These are phyloP conservation scores for Pichia sp. DNA, from an alignment of 1,139 yeast genomes.

Conservation along the genomic window DNA sequence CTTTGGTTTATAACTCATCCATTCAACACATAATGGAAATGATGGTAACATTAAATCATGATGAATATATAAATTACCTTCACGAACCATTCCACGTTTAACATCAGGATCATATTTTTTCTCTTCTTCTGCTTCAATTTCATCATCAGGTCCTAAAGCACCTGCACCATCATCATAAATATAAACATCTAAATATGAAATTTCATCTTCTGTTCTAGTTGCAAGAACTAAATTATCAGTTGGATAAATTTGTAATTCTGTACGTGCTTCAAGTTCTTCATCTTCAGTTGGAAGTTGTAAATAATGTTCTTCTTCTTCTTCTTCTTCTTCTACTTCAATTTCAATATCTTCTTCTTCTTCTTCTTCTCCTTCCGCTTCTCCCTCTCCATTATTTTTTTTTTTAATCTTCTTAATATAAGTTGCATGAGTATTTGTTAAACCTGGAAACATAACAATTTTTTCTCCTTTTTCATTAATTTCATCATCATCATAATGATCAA, in stretches of 20 bases:
- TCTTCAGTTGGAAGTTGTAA: slow-evolving; percentile 65
- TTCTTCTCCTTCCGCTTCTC: too few relatives aligned
- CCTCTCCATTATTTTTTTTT: slow-evolving; percentile 35
- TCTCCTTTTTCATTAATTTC: slow-evolving; percentile 44
- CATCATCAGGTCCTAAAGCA: slow-evolving; percentile 48
- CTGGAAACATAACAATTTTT: slow-evolving; percentile 64
- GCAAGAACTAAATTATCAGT: slow-evolving; percentile 87
- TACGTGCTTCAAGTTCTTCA: slow-evolving; percentile 64
- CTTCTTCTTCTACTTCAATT: slow-evolving; percentile 36
- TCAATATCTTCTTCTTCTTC: slow-evolving; percentile 34
- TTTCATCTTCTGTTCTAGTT: slow-evolving; percentile 93
- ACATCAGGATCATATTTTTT: slow-evolving; percentile 61
- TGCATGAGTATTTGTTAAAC: slow-evolving; percentile 50
- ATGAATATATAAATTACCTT: slow-evolving; percentile 77
- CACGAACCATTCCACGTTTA: slow-evolving; percentile 65
- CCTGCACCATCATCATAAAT: slow-evolving; percentile 94
- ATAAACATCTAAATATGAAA: slow-evolving; percentile 86
- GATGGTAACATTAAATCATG: slow-evolving; percentile 97
- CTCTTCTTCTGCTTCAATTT: slow-evolving; percentile 48
- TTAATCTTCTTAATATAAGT: slow-evolving; percentile 30
- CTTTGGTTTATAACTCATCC: slow-evolving; percentile 75
- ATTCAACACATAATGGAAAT: slow-evolving; percentile 93
- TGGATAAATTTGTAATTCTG: slow-evolving; percentile 81
- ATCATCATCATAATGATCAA: slow-evolving; percentile 77
- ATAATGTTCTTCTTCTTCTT: slow-evolving; percentile 50